phyloP scores from a whole-genome alignment of 345 rosid genomes.

The Bruguiera sexangula region DNA sequence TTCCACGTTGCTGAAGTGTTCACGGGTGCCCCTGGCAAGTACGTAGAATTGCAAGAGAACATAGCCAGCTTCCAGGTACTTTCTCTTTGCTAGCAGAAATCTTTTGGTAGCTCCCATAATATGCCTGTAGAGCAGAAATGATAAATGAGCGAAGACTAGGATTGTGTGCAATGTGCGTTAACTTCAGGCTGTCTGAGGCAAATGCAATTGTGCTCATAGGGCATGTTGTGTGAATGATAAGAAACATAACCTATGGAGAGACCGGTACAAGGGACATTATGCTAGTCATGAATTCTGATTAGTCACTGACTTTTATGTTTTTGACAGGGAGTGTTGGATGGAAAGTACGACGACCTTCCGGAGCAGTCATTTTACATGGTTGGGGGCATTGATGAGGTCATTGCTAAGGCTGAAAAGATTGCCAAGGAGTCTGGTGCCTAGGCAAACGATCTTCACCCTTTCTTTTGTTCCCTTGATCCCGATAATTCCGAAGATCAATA shows the following conservation, averaged over 20 bases:
- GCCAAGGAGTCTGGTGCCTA: conserved; percentile 63
- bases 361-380: conserved; percentile 89
- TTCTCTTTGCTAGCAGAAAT: not conserved
- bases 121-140: not conserved
- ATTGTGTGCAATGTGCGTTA: too few relatives aligned
- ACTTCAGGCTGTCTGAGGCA: too few relatives aligned
- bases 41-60: conserved; percentile 92
- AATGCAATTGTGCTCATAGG: too few relatives aligned
- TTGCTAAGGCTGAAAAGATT: conserved; percentile 85
- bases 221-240: too few relatives aligned
- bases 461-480: conserved; percentile 9
- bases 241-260: too few relatives aligned
- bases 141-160: too few relatives aligned
- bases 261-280: too few relatives aligned
- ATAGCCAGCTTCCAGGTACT: conserved; percentile 89
- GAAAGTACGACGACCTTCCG: conserved; percentile 75
- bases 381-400: conserved; percentile 82
- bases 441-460: not conserved
- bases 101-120: not conserved
- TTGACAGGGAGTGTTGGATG: conserved; percentile 77
- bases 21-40: conserved; percentile 98
- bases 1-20: conserved; percentile 99
- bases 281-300: not conserved
- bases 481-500: conserved; percentile 20
- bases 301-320: not conserved